Base-by-base conservation (phyloP, 2,329 filamentous ascomycete genomes). In the Acrodontium crateriforme region DNA sequence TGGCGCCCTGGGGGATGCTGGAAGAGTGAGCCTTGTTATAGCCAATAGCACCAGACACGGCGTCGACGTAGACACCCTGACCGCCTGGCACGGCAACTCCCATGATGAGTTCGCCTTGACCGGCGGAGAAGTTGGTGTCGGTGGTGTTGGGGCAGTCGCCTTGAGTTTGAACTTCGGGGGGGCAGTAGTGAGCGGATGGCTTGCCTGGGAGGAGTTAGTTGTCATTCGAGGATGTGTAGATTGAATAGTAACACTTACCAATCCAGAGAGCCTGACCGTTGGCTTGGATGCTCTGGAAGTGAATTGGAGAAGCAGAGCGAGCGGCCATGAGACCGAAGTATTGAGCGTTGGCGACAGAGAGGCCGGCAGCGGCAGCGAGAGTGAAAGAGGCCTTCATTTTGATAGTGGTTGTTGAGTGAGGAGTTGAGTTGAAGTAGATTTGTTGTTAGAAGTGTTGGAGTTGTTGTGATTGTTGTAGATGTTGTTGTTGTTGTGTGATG, bases 21-120 rank as follows among this genome's bases (percentile, higher is more conserved):
- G 35, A 39, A 11, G 39, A 44, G 44, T 49, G 43, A 4, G 47
- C 36, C 14, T 27, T 24, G 6, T 49, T 52, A 39, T 46, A 53
- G 17, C 34, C 39, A 13, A 53, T 30, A 3, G 35, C 30, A 21
- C 50, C 50, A 19, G 33, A 39, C 11, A 28, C 21, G 9, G 42
- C 30, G 16, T 47, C 42, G 34, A 52, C 41, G 42, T 47, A 53
- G 27, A 42, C 40, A n/a, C 19, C 13, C 26, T 47, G 41, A 26
- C 44, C 44, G 18, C 42, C 43, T 7, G 40, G 44, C 6, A 46
- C 42, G 17, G 31, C 23, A 17, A 36, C 35, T 21, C 37, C 36
- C 34, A 46, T 35, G 18, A 16, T 18, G 8, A 41, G 34, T n/a
- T 17, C 16, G 25, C 31, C 33, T 8, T 37, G 16, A 8, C 39